Base-by-base conservation (phyloP, 2,329 filamentous ascomycete species). In the Calonectria crousiana region DNA sequence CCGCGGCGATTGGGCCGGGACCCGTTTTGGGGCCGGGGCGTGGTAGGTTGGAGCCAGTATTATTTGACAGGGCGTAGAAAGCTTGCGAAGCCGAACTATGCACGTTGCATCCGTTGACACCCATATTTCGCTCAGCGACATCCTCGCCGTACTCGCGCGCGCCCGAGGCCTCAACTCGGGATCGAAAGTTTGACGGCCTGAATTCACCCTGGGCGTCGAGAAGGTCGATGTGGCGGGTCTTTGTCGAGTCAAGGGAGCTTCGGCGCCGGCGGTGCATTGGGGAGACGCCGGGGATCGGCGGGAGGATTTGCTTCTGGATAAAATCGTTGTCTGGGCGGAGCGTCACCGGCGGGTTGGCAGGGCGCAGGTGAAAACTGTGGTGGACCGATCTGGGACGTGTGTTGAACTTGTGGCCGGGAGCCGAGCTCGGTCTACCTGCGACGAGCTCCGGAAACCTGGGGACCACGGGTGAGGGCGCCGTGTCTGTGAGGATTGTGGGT, bases 131-230 rank as follows among this genome's bases (percentile, higher is more conserved):
- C 76, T 92, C 90, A 2, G 91, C 91, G 2, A 93, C 90, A 79
- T 93, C 91, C 80, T 93, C 92, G n/a, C 89, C 91, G 76, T 91
- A 92, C 65, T 90, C 88, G 53, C 87, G 86, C 0, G 85, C 84
- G 1, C 90, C 90, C 0, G 89, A 80, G 1, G 90, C 90, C 69
- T 87, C 82, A 3, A 91, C 78, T 20, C 90, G 85, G 13, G 84
- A 84, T 62, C 84, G 83, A 76, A 91, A 91, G 73, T 90, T 86
- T 2, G 85, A 83, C 0, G 87, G 86, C 34, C 82, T 87, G 49
- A 92, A 84, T 32, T 86, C 88, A 0, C 89, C 89, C 73, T 90
- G 89, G 0, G 90, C 91, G 75, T 92, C 91, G 3, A 92, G 84
- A 0, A 93, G 81, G 75, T 92, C 90, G 60, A 92, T 86, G 70